Base-by-base conservation (phyloP, 2,329 filamentous ascomycete genomes). In the Tolypocladium album region DNA sequence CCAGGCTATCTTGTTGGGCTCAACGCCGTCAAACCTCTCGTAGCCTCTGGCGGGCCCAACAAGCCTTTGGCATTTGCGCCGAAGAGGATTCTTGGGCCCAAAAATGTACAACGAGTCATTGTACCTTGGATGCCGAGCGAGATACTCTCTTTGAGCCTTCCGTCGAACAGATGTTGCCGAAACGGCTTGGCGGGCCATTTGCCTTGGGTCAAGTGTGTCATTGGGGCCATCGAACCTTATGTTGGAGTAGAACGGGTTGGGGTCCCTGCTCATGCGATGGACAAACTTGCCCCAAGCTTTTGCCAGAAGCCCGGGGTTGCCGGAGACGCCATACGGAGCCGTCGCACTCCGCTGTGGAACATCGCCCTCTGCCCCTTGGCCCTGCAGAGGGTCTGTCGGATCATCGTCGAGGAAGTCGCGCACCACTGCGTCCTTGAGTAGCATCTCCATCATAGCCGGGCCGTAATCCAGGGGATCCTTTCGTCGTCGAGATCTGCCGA, bases 381-480 rank as follows among this genome's bases (percentile, higher is more conserved):
- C 73, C 9, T 70, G 66, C 5, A 68, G 59, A 38, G 67, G 59
- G 17, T 72, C 72, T 55, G 69, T 66, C 47, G 67, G 68, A 52
- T 76, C 91, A 67, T 97, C 92, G 5, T 97, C 92, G 3, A 99
- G 82, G 63, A 99, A 99, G 67, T 97, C 94, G 57, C 87, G 88
- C 8, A 99, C 93, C 34, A 99, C 92, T 1, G 92, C 91, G 73
- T 97, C 93, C 70, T 97, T 97, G 55, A 97, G 81, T 56, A 99
- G 81, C 92, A 97, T 96, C 71, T 97, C 94, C 71, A 96, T 89
- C 59, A 91, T 92, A 8, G 91, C 92, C 27, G 89, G 89, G 2
- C 92, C 92, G 70, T 96, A 96, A 70, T 97, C 92, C 20, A 97
- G 78, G 2, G 93, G 92, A 70, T 97, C 94, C 67, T 86, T 87